Base-by-base conservation (phyloP, 805 yeast genomes). In the Saccharomycopsis babjevae region DNA sequence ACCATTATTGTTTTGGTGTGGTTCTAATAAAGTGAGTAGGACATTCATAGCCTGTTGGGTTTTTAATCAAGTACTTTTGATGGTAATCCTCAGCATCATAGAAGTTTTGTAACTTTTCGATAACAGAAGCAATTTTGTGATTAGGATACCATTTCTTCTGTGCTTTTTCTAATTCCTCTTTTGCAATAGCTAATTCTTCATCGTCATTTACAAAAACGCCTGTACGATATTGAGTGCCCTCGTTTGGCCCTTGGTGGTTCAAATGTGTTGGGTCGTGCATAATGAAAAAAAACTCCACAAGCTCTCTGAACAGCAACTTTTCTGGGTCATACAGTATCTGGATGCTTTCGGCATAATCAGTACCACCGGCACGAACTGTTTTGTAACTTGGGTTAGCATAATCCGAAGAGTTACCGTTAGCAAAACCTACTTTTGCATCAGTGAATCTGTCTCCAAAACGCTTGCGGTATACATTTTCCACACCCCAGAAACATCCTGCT, bases 41-140 rank as follows among this genome's bases (percentile, higher is more conserved):
- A 71, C 98, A 93, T 62, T 88, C 89, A 72, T 92, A 90, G 5
- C 97, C 97, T 4, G 75, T 73, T 1, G 97, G 96, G 71, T 93
- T 90, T 68, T 83, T 84, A 61, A 79, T 79, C 67, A 93, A 77
- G 71, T 94, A 93, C 64, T 79, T 69, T 71, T 93, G 98, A 72
- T 93, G 99, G 71, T 92, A 93, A 42, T 85, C 92, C 73, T 93
- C 99, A n/a, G 97, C 98, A 70, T 92, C 97, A 76, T 85, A 86
- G 79, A 89, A 94, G 62, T 77, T 77, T 57, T 76, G 70, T 54
- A 90, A 79, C 8, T 88, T 86, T 68, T 83, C 87, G 58, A 92
- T 81, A 54, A 74, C 74, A 0, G 98, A 91, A 55, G 76, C 86
- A 32, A 94, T 86, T 61, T 76, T 75, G 68, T 85, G 79, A 56